A percentile compares a stretch with the other conserved stretches of the same genome.
phyloP scores from a whole-genome alignment of 192 early-diverging fungal genomes.

The Coemansia sp. region DNA sequence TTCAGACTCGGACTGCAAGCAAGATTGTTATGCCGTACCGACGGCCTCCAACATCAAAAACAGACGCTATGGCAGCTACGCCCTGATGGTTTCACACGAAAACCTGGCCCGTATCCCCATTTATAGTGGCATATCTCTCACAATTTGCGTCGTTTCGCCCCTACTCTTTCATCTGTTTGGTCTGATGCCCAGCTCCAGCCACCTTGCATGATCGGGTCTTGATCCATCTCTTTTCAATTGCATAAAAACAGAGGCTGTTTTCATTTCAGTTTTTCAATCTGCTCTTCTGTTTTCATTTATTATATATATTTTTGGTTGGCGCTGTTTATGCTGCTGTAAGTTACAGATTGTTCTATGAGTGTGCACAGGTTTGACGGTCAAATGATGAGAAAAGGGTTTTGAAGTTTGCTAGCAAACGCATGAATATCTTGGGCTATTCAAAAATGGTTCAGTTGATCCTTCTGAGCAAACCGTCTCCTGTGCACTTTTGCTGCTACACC shows the following conservation, averaged over 20 bases:
- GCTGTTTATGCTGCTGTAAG: background rate
- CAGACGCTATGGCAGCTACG: constrained; percentile 43
- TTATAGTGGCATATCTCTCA: constrained; percentile 44
- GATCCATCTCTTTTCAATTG: background rate
- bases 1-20: background rate
- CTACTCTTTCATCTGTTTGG: constrained; percentile 21
- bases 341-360: background rate
- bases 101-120: constrained; percentile 53
- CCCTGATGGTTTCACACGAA: constrained; percentile 42
- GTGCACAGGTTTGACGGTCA: background rate
- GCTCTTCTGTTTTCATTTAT: background rate
- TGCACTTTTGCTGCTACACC: background rate
- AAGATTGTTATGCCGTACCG: constrained; percentile 16
- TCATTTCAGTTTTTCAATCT: background rate
- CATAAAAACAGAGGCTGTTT: background rate
- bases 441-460: constrained; percentile 38
- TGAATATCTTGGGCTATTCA: constrained; percentile 30
- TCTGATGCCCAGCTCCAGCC: constrained; percentile 18
- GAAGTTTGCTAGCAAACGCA: constrained; percentile 13
- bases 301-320: background rate
- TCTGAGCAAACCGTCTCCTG: constrained; percentile 13
- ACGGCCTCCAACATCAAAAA: constrained; percentile 11
- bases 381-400: constrained; percentile 28
- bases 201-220: background rate
- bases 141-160: constrained; percentile 28